These are phyloP conservation scores for Fusarium globosum DNA, from an alignment of 2,329 filamentous ascomycete species.

Conservation along the genomic window DNA sequence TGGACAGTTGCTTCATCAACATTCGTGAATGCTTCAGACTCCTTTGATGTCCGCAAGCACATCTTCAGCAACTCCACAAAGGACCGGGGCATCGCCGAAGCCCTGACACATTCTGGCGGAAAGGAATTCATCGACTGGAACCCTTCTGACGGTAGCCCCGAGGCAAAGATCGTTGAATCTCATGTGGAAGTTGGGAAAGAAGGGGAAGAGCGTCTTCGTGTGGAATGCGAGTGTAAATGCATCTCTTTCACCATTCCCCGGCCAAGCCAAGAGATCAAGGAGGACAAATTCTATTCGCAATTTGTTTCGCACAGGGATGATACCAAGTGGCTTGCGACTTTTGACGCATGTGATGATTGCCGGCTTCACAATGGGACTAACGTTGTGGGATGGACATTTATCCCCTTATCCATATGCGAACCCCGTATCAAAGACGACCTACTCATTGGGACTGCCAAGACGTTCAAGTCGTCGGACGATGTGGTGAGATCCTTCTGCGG, in stretches of 20 bases:
- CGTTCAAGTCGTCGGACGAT: conserved; percentile 53
- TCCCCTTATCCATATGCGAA: conserved; percentile 52
- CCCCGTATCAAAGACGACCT: conserved; percentile 53
- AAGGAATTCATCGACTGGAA: conserved; percentile 51
- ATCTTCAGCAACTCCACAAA: conserved; percentile 51
- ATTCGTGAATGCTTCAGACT: conserved; percentile 50
- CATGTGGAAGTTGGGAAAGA: conserved; percentile 48
- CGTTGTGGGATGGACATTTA: conserved; percentile 56
- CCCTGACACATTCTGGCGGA: conserved; percentile 49
- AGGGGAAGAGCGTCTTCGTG: conserved; percentile 55
- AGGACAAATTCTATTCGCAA: conserved; percentile 45
- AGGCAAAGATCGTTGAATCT: conserved; percentile 43
- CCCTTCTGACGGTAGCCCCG: conserved; percentile 46
- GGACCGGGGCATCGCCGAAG: conserved; percentile 52
- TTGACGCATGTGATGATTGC: conserved; percentile 59
- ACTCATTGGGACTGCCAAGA: conserved; percentile 56
- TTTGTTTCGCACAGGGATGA: conserved; percentile 53
- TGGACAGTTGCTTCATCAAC: conserved; percentile 57
- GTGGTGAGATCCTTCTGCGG: conserved; percentile 59
- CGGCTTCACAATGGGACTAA: conserved; percentile 56
- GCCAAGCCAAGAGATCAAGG: conserved; percentile 48
- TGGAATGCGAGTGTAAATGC: conserved; percentile 59
- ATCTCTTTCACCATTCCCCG: conserved; percentile 59
- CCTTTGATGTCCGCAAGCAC: conserved; percentile 52
- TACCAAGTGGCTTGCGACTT: conserved; percentile 55